Evolutionary conservation across 768 basidiomycete genomes (phyloP), one percentile per base, ranked within the genome.

Genomic region (Russula vinacea): DNA sequence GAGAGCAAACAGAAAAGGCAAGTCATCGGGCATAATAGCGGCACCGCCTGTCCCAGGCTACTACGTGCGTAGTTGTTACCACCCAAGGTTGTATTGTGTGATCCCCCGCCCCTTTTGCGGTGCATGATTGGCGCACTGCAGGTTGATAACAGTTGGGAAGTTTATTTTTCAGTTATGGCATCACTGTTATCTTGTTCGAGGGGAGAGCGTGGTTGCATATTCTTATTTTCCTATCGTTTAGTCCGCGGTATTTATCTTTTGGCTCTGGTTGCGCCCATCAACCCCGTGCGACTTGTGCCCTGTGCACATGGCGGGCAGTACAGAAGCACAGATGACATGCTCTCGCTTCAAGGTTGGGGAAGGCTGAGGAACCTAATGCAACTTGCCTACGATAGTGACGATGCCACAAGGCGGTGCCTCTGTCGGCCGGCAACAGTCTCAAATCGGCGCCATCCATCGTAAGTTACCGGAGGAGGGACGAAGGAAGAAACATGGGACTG

Each of bases 211-310:
- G 32, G 19, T 19, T 56, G 13, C 8, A 56, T 32, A 29, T 5
- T 11, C 47, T 22, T 22, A 49, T 45, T n/a, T n/a, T 22, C n/a
- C 45, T 17, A 45, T 57, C 13, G 2, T 33, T 29, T 45, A 40
- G 32, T 16, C 45, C 55, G 39, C 40, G 22, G 22, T 39, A 16
- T 6, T 42, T 8, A 10, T n/a, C 24, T n/a, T 16, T 51, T 40
- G 14, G 16, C 57, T 44, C 49, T 44, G 32, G 17, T 51, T 37
- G 58, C 37, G 39, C 44, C 56, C 42, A 22, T 33, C 56, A n/a
- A n/a, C n/a, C n/a, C n/a, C n/a, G n/a, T 45, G 44, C 32, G 19
- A 29, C 29, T 26, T 17, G 17, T 14, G 10, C 24, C n/a, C 5
- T 33, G 29, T 14, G 33, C 22, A 33, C 11, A 39, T 47, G 16